phyloP scores from a whole-genome alignment of 2,329 filamentous ascomycete genomes.

The Keithomyces neogunnii region DNA sequence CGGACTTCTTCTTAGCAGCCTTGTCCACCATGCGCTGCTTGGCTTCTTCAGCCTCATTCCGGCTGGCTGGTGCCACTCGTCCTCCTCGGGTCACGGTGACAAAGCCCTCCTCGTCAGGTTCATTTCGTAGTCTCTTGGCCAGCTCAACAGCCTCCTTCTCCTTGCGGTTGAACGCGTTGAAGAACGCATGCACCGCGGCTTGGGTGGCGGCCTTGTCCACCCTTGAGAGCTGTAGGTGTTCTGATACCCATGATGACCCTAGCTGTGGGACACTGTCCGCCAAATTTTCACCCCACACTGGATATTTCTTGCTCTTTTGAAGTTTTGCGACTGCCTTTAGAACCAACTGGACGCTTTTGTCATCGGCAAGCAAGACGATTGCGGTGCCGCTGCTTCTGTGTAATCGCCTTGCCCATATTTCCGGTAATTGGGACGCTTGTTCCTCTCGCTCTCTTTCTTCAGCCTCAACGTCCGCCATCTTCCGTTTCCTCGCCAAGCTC shows the following conservation, averaged over 20 bases:
- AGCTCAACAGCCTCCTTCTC: conserved; percentile 55
- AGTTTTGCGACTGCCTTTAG: conserved; percentile 65
- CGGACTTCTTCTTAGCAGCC: conserved; percentile 52
- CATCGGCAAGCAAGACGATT: conserved; percentile 76
- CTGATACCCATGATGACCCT: conserved; percentile 49
- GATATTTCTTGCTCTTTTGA: conserved; percentile 48
- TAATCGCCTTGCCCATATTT: conserved; percentile 64
- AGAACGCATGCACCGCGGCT: conserved; percentile 72
- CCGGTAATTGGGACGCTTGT: conserved; percentile 54
- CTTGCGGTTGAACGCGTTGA: conserved; percentile 68
- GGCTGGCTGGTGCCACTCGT: conserved; percentile 61
- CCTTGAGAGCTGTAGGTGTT: conserved; percentile 64
- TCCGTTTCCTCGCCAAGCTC: conserved; percentile 31
- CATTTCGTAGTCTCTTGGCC: conserved; percentile 59
- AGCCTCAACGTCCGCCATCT: conserved; percentile 42
- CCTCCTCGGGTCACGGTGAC: conserved; percentile 81
- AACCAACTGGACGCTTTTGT: conserved; percentile 65
- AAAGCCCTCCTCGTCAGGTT: conserved; percentile 92
- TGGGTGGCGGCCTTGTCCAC: conserved; percentile 62
- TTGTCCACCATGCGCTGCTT: conserved; percentile 53
- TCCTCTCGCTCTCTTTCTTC: conserved; percentile 46
- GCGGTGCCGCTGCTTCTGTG: conserved; percentile 70
- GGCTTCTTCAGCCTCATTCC: conserved; percentile 59
- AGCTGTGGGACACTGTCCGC: conserved; percentile 46
- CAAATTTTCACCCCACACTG: conserved; percentile 61